Evolutionary conservation across 306 rosid genomes (phyloP).

Genomic region (Vigna hirtella): DNA sequence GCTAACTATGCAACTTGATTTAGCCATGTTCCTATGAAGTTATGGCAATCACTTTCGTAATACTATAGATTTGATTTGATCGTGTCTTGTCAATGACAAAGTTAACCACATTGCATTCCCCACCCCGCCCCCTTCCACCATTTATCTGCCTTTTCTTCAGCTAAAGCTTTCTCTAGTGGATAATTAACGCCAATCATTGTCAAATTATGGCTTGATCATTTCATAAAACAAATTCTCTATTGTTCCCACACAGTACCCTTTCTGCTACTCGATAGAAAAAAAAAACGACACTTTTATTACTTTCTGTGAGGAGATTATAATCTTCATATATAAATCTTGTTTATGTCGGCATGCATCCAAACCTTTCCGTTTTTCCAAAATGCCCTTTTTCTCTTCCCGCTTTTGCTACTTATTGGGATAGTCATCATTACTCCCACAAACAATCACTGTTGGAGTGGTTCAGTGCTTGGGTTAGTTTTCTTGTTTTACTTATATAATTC

Average conservation of each 20-base stretch:
- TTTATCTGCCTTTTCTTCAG: constrained; percentile 23
- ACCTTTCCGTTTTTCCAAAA: constrained; percentile 47
- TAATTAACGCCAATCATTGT: constrained; percentile 51
- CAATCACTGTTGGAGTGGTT: constrained; percentile 43
- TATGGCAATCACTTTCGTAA: background rate
- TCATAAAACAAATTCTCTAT: constrained; percentile 19
- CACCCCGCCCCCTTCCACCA: background rate
- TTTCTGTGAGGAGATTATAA: constrained; percentile 45
- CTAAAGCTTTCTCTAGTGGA: constrained; percentile 43
- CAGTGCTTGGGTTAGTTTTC: constrained; percentile 46
- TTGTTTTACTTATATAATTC: constrained; percentile 20
- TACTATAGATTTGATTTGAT: constrained; percentile 1
- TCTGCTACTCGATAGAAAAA: background rate
- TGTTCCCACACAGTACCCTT: background rate
- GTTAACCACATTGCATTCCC: constrained; percentile 27
- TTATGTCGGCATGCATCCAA: constrained; percentile 24
- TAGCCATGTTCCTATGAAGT: constrained; percentile 6
- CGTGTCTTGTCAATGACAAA: constrained; percentile 44
- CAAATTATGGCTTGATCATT: constrained; percentile 48
- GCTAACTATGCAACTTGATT: background rate
- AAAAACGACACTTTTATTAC: constrained; percentile 37
- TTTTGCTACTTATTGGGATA: constrained; percentile 30
- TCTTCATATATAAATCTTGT: constrained; percentile 26
- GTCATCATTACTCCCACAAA: constrained; percentile 56
- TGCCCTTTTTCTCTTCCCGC: constrained; percentile 25